A percentile compares a stretch with the other conserved stretches of the same genome.
Evolutionary conservation across 441 rosid species (phyloP).

Genomic region (Brassica hybrid): DNA sequence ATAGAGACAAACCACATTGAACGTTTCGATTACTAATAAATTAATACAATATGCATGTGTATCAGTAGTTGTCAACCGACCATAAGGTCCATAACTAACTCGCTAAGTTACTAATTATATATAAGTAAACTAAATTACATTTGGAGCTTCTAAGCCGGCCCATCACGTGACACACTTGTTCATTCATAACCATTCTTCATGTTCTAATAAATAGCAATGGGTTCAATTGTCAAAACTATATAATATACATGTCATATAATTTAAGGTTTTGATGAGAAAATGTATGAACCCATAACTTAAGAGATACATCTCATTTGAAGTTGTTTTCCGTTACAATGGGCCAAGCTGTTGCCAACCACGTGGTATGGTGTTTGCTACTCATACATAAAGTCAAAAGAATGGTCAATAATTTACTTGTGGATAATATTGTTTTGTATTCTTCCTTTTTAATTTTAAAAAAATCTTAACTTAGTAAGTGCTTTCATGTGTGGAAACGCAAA

Average conservation of each 20-base stretch:
- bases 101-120: slow-evolving; percentile 28
- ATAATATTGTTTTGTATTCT: slow-evolving; percentile 35
- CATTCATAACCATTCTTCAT: slow-evolving; percentile 21
- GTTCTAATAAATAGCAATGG: slow-evolving; percentile 35
- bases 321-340: slow-evolving; percentile 30
- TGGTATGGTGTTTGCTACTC: slow-evolving; percentile 31
- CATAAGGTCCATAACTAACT: slow-evolving; percentile 35
- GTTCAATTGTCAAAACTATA: slow-evolving; percentile 37
- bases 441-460: neutral
- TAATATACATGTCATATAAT: slow-evolving; percentile 3
- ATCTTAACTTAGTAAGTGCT: neutral
- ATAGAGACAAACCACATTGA: slow-evolving; percentile 32
- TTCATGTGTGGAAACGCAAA: slow-evolving; percentile 13
- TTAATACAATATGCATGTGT: slow-evolving; percentile 11
- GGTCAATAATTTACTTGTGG: slow-evolving; percentile 39
- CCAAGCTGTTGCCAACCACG: slow-evolving; percentile 35
- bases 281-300: slow-evolving; percentile 20
- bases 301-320: slow-evolving; percentile 39
- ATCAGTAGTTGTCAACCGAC: slow-evolving; percentile 31
- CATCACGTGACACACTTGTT: slow-evolving; percentile 32
- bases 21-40: slow-evolving; percentile 8
- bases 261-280: slow-evolving; percentile 21
- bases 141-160: slow-evolving; percentile 32
- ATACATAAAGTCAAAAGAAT: slow-evolving; percentile 23
- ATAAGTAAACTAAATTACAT: neutral